Evolutionary conservation across 2,329 filamentous ascomycete genomes (phyloP).

Genomic region (Teratosphaeria viscida): DNA sequence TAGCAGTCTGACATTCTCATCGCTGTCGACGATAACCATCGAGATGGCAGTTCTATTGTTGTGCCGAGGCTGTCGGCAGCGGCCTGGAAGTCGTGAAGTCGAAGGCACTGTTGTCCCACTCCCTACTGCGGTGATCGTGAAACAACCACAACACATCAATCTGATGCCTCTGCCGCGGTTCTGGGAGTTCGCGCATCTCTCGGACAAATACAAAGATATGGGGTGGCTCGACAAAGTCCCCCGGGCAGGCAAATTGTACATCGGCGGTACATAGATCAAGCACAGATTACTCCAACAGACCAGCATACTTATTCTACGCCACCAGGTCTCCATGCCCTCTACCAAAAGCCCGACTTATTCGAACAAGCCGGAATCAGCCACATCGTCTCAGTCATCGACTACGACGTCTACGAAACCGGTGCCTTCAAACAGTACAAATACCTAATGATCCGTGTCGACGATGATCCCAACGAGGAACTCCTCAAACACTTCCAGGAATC

Average conservation of each 20-base stretch:
- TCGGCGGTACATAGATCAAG: neutral
- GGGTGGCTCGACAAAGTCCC: slow-evolving; percentile 31
- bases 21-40: neutral
- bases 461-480: slow-evolving; percentile 76
- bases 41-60: neutral
- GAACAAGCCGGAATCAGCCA: slow-evolving; percentile 68
- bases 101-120: neutral
- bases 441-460: slow-evolving; percentile 60
- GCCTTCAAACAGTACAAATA: slow-evolving; percentile 9
- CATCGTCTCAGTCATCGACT: slow-evolving; percentile 67
- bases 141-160: neutral
- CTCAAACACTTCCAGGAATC: slow-evolving; percentile 58
- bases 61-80: neutral
- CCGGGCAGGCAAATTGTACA: slow-evolving; percentile 17
- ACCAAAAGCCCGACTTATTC: slow-evolving; percentile 36
- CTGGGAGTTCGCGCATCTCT: slow-evolving; percentile 20
- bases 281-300: neutral
- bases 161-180: slow-evolving; percentile 9
- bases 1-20: neutral
- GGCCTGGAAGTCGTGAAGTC: neutral
- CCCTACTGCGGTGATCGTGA: neutral
- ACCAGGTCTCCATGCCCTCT: slow-evolving; percentile 30
- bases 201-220: slow-evolving; percentile 16
- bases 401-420: slow-evolving; percentile 36
- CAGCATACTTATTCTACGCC: neutral